Percentiles rank a stretch among this genome's conserved stretches.
Evolutionary conservation across 768 basidiomycete species (phyloP).

Genomic region (Rhodotorula diobovata): DNA sequence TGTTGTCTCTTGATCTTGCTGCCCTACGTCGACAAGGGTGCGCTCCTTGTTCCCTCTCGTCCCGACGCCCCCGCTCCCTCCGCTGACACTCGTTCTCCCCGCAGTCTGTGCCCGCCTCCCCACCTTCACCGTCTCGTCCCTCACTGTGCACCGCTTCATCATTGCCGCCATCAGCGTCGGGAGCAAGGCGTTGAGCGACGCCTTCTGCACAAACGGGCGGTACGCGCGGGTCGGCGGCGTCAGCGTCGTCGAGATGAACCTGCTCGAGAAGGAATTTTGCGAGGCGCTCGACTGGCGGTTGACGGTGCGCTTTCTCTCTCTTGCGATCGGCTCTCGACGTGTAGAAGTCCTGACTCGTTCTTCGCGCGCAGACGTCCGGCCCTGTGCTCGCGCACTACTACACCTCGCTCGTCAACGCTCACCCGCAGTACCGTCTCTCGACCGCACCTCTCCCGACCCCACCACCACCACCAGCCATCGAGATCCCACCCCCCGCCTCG

Average conservation of each 20-base stretch:
- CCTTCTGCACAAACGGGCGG: conserved; percentile 87
- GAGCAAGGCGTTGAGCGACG: conserved; percentile 90
- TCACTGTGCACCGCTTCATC: conserved; percentile 96
- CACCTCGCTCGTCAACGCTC: conserved; percentile 39
- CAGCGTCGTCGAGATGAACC: conserved; percentile 80
- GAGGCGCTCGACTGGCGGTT: conserved; percentile 88
- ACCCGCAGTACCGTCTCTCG: conserved; percentile 32
- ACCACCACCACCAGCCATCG: background rate
- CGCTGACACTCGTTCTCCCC: background rate
- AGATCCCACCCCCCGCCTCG: background rate
- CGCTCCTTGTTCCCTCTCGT: background rate
- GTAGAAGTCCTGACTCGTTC: background rate
- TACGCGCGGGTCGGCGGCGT: conserved; percentile 97
- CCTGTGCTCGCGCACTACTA: conserved; percentile 40
- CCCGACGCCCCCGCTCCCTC: background rate
- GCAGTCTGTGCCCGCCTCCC: conserved; percentile 76
- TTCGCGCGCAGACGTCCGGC: conserved; percentile 30
- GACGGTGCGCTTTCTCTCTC: conserved; percentile 57
- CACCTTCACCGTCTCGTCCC: conserved; percentile 84
- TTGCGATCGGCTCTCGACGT: background rate
- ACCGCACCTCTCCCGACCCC: conserved; percentile 1
- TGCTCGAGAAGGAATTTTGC: conserved; percentile 90
- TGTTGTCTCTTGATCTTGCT: conserved; percentile 74
- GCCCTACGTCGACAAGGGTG: conserved; percentile 76
- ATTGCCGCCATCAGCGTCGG: conserved; percentile 88